Base-by-base conservation (phyloP, 1,284 basidiomycete species). In the Gomphus bonarii region DNA sequence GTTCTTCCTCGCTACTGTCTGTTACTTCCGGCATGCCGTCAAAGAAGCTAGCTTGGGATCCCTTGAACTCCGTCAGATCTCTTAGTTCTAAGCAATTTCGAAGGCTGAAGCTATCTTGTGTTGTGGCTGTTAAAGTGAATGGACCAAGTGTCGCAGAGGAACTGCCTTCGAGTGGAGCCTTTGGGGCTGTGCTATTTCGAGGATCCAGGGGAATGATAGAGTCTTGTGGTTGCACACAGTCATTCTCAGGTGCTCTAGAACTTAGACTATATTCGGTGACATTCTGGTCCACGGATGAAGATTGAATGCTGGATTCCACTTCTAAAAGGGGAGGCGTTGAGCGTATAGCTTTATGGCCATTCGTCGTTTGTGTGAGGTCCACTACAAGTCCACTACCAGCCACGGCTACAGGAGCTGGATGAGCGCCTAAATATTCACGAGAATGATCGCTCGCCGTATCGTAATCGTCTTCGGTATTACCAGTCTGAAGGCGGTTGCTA, bases 1-100 rank as follows among this genome's bases (percentile, higher is more conserved):
- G 12, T 14, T 54, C 52, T n/a, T 33, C 54, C 14, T 55, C 54
- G 16, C 54, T 46, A 28, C 44, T 55, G 3, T 55, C 54, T n/a
- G 44, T 55, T 20, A 55, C 25, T 11, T 20, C 31, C 5, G 42
- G 54, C 28, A 55, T 35, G 2, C 36, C 54, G 30, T 31, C 30
- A n/a, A 31, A 30, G 28, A 35, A 12, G 49, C 11, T 20, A 35
- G 3, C 44, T 31, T 43, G 25, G 16, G 38, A 3, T 31, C 11
- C 16, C 33, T 20, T 31, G 14, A 30, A 14, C 22, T 33, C 46
- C 9, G 20, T 10, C 4, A 33, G 18, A 42, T 36, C 36, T 16
- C 12, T 47, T 7, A 5, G 16, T 14, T 9, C 25, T 14, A 35
- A 28, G 33, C 1, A n/a, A 12, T 35, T 38, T 1, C n/a, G 47